phyloP scores from a whole-genome alignment of 805 yeast genomes.

The Jamesozyma piceae region DNA sequence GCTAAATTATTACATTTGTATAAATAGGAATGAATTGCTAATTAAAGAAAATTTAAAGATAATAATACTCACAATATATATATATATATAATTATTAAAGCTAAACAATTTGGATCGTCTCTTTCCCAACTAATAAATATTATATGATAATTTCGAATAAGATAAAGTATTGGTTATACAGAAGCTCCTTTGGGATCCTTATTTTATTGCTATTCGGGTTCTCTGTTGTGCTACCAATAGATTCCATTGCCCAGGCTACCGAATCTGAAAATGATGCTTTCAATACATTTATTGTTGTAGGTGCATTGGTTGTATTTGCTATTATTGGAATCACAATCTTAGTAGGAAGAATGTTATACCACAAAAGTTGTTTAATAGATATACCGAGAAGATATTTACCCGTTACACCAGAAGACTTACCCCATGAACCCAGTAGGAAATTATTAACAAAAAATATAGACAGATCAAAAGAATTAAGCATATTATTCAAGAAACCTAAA shows the following conservation, averaged over 20 bases:
- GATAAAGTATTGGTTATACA: conserved; percentile 12
- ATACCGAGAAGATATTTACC: conserved; percentile 77
- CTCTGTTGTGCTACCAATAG: conserved; percentile 67
- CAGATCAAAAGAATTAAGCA: conserved; percentile 35
- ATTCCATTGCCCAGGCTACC: conserved; percentile 56
- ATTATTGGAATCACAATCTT: conserved; percentile 42
- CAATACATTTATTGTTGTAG: conserved; percentile 72
- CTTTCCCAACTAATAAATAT: too few species aligned
- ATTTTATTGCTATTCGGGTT: conserved; percentile 43
- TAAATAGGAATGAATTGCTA: too few species aligned
- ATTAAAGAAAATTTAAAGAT: too few species aligned
- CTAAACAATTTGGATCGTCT: too few species aligned
- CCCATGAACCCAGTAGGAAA: conserved; percentile 34
- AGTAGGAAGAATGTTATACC: conserved; percentile 49
- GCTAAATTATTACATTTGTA: too few species aligned
- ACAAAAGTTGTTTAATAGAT: conserved; percentile 53
- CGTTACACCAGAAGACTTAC: conserved; percentile 48
- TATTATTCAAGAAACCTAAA: conserved; percentile 34
- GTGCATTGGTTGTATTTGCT: conserved; percentile 56
- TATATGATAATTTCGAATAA: not conserved
- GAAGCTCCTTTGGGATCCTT: conserved; percentile 12
- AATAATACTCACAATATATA: too few species aligned
- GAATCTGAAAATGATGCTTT: conserved; percentile 52
- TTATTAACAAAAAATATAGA: conserved; percentile 35
- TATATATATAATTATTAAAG: too few species aligned